A percentile compares a stretch with the other conserved stretches of the same genome.
Conservation (phyloP, 2,329 filamentous ascomycete species). For the Penicillium sp. region DNA sequence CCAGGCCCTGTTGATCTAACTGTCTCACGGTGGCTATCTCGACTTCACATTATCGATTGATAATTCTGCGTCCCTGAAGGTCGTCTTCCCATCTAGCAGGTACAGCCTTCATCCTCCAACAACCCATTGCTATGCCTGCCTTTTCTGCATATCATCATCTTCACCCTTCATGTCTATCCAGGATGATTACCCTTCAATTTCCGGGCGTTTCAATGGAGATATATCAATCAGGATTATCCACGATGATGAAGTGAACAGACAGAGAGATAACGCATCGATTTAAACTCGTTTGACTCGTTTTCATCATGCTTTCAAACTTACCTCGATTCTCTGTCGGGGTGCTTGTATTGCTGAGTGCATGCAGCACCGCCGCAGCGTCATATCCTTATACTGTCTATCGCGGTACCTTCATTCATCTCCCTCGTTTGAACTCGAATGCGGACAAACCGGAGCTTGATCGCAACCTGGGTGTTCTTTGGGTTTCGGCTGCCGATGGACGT, state of each 20-base stretch:
- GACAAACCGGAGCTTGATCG: conserved; percentile 17
- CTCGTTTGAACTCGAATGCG: conserved; percentile 11
- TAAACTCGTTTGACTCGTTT: conserved; percentile 10
- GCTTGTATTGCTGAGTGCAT: conserved; percentile 15
- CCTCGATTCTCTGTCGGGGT: conserved; percentile 12
- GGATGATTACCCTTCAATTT: not conserved
- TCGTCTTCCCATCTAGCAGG: conserved; percentile 18
- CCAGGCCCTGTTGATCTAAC: conserved; percentile 14
- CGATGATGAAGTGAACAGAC: conserved; percentile 10
- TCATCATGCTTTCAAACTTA: conserved; percentile 16
- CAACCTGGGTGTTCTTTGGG: conserved; percentile 23
- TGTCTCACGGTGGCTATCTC: conserved; percentile 2
- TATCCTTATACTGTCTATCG: conserved; percentile 24
- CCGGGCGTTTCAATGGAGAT: conserved; percentile 1
- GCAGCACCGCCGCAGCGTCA: conserved; percentile 11
- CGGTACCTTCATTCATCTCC: conserved; percentile 24
- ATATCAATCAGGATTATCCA: conserved; percentile 20
- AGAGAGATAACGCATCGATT: conserved; percentile 10
- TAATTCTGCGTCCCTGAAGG: conserved; percentile 10
- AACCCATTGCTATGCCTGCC: conserved; percentile 8
- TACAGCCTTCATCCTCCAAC: conserved; percentile 11
- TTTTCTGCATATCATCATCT: conserved; percentile 12
- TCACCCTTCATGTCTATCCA: conserved; percentile 12
- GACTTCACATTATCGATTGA: conserved; percentile 8
- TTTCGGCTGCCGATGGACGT: conserved; percentile 16